phyloP scores from a whole-genome alignment of 2,329 filamentous ascomycete genomes.

The Colletotrichum sp. region DNA sequence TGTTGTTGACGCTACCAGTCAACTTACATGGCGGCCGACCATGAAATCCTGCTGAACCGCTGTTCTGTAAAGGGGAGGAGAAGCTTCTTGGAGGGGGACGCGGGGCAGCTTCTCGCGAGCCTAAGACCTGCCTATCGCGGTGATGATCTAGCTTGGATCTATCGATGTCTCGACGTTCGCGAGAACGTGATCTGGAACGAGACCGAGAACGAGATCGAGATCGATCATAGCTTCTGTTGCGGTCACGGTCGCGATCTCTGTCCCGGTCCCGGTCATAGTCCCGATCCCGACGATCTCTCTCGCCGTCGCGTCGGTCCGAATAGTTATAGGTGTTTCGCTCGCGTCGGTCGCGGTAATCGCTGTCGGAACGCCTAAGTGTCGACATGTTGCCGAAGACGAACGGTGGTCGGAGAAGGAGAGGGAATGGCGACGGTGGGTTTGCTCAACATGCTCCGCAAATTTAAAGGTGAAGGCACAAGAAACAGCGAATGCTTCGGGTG shows the following conservation, averaged over 20 bases:
- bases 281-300: slow-evolving; percentile 2
- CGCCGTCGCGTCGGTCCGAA: neutral
- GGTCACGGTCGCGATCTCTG: slow-evolving; percentile 23
- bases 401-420: neutral
- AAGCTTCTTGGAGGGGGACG: neutral
- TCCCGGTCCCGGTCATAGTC: neutral
- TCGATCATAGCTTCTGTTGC: neutral
- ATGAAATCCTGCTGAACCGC: neutral
- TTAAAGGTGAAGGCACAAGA: neutral
- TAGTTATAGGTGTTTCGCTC: neutral
- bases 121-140: neutral
- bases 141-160: neutral
- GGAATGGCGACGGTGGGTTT: neutral
- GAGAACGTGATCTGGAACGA: neutral
- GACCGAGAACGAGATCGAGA: neutral
- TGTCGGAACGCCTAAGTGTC: neutral
- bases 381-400: neutral
- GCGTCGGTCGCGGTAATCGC: neutral
- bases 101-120: neutral
- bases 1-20: neutral
- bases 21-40: neutral
- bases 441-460: neutral
- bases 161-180: neutral
- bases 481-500: neutral
- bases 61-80: neutral